Percentiles rank a stretch among this genome's conserved stretches.
phyloP scores from a whole-genome alignment of 495 filamentous ascomycete genomes.

The Apiosordaria backusii region DNA sequence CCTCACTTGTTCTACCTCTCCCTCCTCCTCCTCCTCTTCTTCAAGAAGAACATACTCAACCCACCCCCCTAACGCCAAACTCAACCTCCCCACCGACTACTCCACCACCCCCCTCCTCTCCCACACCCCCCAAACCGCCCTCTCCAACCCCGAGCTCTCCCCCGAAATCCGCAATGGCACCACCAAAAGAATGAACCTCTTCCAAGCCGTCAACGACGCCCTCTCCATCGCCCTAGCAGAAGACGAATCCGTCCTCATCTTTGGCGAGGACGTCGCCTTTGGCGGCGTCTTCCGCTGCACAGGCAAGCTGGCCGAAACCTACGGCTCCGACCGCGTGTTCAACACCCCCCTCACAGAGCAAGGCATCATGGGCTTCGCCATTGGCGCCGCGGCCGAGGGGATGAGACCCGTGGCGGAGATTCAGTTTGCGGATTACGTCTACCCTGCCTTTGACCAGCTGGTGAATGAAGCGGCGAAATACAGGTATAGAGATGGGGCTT shows the following conservation, averaged over 20 bases:
- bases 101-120: slow-evolving; percentile 74
- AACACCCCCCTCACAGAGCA: slow-evolving; percentile 95
- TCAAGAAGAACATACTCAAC: slow-evolving; percentile 40
- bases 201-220: slow-evolving; percentile 88
- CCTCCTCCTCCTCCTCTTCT: neutral
- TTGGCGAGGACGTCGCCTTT: slow-evolving; percentile 96
- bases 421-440: slow-evolving; percentile 97
- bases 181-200: slow-evolving; percentile 84
- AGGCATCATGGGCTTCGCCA: slow-evolving; percentile 90
- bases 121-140: slow-evolving; percentile 67
- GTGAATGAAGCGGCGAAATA: slow-evolving; percentile 97
- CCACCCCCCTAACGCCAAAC: slow-evolving; percentile 50
- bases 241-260: slow-evolving; percentile 83
- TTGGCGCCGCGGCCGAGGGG: slow-evolving; percentile 84
- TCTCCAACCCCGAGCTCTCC: slow-evolving; percentile 63
- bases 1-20: neutral
- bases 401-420: slow-evolving; percentile 95
- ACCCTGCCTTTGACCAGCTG: slow-evolving; percentile 93
- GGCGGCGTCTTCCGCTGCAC: slow-evolving; percentile 96
- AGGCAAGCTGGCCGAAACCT: slow-evolving; percentile 81
- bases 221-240: slow-evolving; percentile 74
- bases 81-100: slow-evolving; percentile 90
- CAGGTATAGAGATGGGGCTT: slow-evolving; percentile 76
- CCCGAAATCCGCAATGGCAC: slow-evolving; percentile 61
- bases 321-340: slow-evolving; percentile 87